These are phyloP conservation scores for Fraxinus sp. DNA, from an alignment of 305 asterid species.

Conservation along the genomic window DNA sequence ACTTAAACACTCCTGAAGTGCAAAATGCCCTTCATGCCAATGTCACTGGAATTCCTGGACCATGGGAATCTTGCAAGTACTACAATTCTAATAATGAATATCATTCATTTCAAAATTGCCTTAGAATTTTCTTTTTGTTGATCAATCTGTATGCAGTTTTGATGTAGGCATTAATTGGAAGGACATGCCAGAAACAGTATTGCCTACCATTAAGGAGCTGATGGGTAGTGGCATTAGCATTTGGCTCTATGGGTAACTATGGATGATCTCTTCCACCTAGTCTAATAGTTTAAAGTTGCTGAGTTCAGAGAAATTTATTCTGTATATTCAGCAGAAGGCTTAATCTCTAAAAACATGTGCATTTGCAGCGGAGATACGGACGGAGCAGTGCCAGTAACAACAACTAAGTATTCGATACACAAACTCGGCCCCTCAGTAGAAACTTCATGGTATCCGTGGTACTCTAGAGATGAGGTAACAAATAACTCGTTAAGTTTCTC, in stretches of 20 bases:
- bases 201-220: neutral
- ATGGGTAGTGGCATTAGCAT: neutral
- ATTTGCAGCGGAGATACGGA: neutral
- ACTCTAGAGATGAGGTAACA: neutral
- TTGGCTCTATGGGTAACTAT: neutral
- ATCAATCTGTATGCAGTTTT: neutral
- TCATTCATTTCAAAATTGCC: neutral
- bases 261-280: neutral
- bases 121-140: neutral
- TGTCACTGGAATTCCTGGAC: conserved; percentile 22
- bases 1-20: conserved; percentile 30
- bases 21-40: conserved; percentile 33
- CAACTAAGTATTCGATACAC: neutral
- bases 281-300: neutral
- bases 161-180: neutral
- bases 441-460: neutral
- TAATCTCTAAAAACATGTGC: neutral
- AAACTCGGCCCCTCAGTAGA: neutral
- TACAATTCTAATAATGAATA: neutral
- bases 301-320: neutral
- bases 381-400: neutral
- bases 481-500: neutral
- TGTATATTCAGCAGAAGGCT: neutral
- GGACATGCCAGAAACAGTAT: neutral
- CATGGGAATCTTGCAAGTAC: conserved; percentile 33